Evolutionary conservation across 2,329 filamentous ascomycete species (phyloP).

Genomic region (Myriosclerotinia scirpicola): DNA sequence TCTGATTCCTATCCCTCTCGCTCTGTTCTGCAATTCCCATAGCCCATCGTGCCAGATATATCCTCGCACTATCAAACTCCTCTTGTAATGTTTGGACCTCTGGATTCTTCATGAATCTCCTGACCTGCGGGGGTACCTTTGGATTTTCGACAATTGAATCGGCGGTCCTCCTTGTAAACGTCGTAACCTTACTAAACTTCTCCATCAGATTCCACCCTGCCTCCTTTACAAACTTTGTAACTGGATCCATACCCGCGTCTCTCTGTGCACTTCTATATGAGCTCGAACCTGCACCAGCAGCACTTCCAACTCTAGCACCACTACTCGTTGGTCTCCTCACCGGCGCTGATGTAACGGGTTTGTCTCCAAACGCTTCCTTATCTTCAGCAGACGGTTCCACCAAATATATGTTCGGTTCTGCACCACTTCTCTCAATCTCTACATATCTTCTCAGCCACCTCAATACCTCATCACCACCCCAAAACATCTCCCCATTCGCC

Average conservation of each 20-base stretch:
- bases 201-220: slow-evolving; percentile 96
- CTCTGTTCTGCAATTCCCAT: slow-evolving; percentile 99
- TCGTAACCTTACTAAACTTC: slow-evolving; percentile 95
- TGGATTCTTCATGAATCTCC: slow-evolving; percentile 80
- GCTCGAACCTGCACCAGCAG: slow-evolving; percentile 43
- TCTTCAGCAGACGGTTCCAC: slow-evolving; percentile 87
- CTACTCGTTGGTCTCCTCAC: slow-evolving; percentile 41
- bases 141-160: slow-evolving; percentile 91
- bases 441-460: slow-evolving; percentile 87
- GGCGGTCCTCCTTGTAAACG: slow-evolving; percentile 87
- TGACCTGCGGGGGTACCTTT: slow-evolving; percentile 83
- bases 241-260: slow-evolving; percentile 84
- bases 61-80: slow-evolving; percentile 92
- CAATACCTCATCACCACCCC: slow-evolving; percentile 94
- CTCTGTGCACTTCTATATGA: slow-evolving; percentile 33
- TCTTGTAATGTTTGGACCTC: slow-evolving; percentile 95
- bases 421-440: slow-evolving; percentile 75
- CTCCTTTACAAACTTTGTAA: slow-evolving; percentile 92
- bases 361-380: slow-evolving; percentile 66
- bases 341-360: slow-evolving; percentile 47
- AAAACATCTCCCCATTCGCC: slow-evolving; percentile 84
- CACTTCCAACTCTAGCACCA: slow-evolving; percentile 41
- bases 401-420: slow-evolving; percentile 88
- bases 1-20: slow-evolving; percentile 78
- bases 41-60: slow-evolving; percentile 95